phyloP scores from a whole-genome alignment of 805 yeast species.

The Tetrapisispora arboricola region DNA sequence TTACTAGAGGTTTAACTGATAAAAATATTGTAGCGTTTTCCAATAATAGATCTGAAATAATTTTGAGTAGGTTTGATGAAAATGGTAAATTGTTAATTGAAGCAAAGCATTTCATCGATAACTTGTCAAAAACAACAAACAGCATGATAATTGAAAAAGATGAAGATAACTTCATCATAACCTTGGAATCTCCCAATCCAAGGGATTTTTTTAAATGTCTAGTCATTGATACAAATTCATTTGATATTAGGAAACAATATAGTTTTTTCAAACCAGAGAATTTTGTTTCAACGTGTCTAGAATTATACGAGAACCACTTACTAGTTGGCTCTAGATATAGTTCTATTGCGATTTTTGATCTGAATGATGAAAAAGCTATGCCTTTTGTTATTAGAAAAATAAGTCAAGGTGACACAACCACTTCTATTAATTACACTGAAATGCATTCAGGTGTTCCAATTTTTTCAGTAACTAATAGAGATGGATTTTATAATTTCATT shows the following conservation, averaged over 20 bases:
- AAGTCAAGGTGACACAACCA: conserved; percentile 58
- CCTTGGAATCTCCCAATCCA: conserved; percentile 63
- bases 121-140: conserved; percentile 41
- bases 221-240: conserved; percentile 25
- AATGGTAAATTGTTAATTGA: conserved; percentile 24
- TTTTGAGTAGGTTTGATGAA: conserved; percentile 34
- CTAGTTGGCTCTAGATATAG: conserved; percentile 67
- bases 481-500: conserved; percentile 48
- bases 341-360: conserved; percentile 46
- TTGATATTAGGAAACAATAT: conserved; percentile 19
- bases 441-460: conserved; percentile 13
- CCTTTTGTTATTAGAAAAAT: conserved; percentile 35
- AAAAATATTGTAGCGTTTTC: conserved; percentile 29
- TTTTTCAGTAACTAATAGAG: conserved; percentile 48
- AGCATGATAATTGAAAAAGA: conserved; percentile 29
- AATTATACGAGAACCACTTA: conserved; percentile 34
- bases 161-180: conserved; percentile 26
- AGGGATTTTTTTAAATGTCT: conserved; percentile 40
- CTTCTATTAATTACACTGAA: conserved; percentile 39
- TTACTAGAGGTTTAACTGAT: conserved; percentile 34
- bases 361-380: conserved; percentile 19
- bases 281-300: conserved; percentile 52
- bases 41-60: conserved; percentile 34
- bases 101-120: conserved; percentile 16
- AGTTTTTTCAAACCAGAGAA: conserved; percentile 34